phyloP scores from a whole-genome alignment of 768 basidiomycete genomes.

The Tephrocybe sp. region DNA sequence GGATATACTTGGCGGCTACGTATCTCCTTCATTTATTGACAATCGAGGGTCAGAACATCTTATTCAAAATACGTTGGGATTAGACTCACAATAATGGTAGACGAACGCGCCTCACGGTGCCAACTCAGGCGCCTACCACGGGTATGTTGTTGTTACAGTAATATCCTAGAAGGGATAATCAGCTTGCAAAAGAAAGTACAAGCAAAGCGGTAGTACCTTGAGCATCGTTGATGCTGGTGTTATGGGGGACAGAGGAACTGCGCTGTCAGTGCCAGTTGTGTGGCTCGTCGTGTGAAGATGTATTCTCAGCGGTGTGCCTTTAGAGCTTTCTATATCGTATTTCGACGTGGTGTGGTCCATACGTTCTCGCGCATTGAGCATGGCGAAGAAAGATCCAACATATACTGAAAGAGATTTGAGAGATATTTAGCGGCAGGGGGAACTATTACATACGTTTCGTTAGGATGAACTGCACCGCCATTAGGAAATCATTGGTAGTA shows the following conservation, averaged over 20 bases:
- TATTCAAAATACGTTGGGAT: no score
- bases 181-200: background rate
- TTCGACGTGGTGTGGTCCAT: conserved; percentile 7
- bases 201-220: background rate
- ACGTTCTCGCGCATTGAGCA: conserved; percentile 44
- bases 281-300: conserved; percentile 15
- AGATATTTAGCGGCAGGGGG: background rate
- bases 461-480: conserved; percentile 41
- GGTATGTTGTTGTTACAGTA: background rate
- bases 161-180: background rate
- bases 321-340: conserved; percentile 14
- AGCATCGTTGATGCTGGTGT: background rate
- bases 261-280: background rate
- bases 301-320: conserved; percentile 10
- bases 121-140: conserved; percentile 3
- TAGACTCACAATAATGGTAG: background rate
- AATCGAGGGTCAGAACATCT: no score
- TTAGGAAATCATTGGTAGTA: conserved; percentile 45
- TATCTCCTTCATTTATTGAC: background rate
- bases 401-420: conserved; percentile 35
- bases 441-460: conserved; percentile 37
- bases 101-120: no score
- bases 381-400: conserved; percentile 45
- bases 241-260: no score
- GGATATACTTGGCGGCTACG: background rate